These are phyloP conservation scores for Talaromyces nanjingensis DNA, from an alignment of 495 filamentous ascomycete genomes.

Conservation along the genomic window DNA sequence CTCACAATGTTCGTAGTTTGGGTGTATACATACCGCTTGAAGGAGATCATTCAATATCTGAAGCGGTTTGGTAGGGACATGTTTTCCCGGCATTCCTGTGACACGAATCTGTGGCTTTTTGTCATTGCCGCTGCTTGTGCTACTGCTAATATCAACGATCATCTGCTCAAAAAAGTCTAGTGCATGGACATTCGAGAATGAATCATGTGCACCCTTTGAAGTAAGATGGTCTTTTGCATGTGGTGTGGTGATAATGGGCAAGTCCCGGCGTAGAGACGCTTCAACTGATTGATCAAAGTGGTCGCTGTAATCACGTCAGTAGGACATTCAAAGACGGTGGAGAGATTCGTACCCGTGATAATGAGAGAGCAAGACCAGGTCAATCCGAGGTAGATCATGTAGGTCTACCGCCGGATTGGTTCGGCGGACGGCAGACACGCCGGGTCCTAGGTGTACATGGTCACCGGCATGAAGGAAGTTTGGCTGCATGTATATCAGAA, in stretches of 20 bases:
- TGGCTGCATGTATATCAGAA: slow-evolving; percentile 22
- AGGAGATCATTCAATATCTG: slow-evolving; percentile 49
- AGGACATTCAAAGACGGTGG: not conserved
- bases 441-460: slow-evolving; percentile 61
- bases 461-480: slow-evolving; percentile 67
- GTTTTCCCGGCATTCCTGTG: slow-evolving; percentile 65
- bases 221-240: slow-evolving; percentile 52
- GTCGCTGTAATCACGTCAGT: slow-evolving; percentile 29
- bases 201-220: slow-evolving; percentile 28
- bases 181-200: slow-evolving; percentile 47
- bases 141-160: slow-evolving; percentile 36
- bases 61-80: slow-evolving; percentile 49
- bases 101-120: slow-evolving; percentile 40
- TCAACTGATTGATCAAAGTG: slow-evolving; percentile 61
- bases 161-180: slow-evolving; percentile 52
- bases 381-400: slow-evolving; percentile 52
- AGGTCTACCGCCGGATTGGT: slow-evolving; percentile 58
- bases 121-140: not conserved
- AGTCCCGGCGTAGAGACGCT: slow-evolving; percentile 43
- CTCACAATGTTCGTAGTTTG: not conserved
- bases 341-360: slow-evolving; percentile 48
- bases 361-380: slow-evolving; percentile 56
- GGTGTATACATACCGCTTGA: slow-evolving; percentile 38
- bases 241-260: slow-evolving; percentile 60
- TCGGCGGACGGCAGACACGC: slow-evolving; percentile 43